phyloP scores from a whole-genome alignment of 75 land plant species.

The Sequoia sempervirens region DNA sequence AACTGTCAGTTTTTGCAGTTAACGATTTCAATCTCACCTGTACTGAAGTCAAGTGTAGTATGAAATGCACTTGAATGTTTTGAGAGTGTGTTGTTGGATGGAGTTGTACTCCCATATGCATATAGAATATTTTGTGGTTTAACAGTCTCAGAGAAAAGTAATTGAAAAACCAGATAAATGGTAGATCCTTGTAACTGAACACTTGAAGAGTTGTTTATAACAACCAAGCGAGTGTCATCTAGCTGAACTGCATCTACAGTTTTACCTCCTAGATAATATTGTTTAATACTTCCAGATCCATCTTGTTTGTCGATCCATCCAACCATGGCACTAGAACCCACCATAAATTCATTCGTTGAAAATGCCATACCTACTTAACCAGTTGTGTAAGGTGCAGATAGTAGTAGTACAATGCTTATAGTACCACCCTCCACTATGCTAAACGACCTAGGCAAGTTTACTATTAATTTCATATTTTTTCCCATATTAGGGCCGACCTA shows the following conservation, averaged over 20 bases:
- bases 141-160: constrained; percentile 20
- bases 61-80: constrained; percentile 27
- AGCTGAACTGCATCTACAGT: constrained; percentile 22
- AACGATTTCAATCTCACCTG: constrained; percentile 23
- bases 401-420: constrained; percentile 42
- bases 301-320: constrained; percentile 61
- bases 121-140: constrained; percentile 24
- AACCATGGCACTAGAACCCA: constrained; percentile 70
- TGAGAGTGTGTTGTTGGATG: constrained; percentile 14
- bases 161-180: constrained; percentile 60
- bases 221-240: constrained; percentile 30
- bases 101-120: constrained; percentile 36
- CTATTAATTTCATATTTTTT: too few relatives aligned
- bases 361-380: constrained; percentile 84
- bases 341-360: constrained; percentile 59
- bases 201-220: constrained; percentile 14
- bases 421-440: too few relatives aligned
- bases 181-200: constrained; percentile 30
- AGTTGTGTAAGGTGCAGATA: constrained; percentile 55
- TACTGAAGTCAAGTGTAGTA: constrained; percentile 36
- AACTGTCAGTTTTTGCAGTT: not conserved
- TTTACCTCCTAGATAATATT: constrained; percentile 37
- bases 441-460: too few relatives aligned
- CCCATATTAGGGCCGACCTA: too few relatives aligned
- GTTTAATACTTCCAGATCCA: constrained; percentile 41